Base-by-base conservation (phyloP, 2,329 filamentous ascomycete species). In the Dissoconium aciculare region DNA sequence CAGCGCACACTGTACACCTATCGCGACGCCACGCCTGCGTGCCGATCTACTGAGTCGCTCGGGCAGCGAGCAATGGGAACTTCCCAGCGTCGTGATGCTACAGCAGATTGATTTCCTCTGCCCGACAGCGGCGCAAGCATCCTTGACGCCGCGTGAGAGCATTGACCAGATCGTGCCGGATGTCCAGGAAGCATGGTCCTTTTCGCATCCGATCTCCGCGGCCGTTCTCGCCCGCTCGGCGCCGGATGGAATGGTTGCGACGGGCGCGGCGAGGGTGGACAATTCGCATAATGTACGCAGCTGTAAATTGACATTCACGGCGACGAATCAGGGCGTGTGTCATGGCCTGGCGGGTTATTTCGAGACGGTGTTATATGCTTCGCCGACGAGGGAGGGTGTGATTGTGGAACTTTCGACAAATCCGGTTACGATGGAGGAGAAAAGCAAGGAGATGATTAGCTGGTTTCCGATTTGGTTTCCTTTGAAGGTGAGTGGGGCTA, bases 391-490 rank as follows among this genome's bases (percentile, higher is more conserved):
- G 23, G 34, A 27, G 9, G 30, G 45, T 46, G 60, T 60, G 2
- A 74, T 72, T 44, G 71, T 94, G 4, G 87, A 95, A 60, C 67
- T 98, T 36, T 92, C 83, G 49, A 98, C 80, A 3, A 78, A 93
- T 47, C 91, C 89, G 0, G 79, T 92, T 41, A 81, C 78, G 16
- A 95, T 98, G 58, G 82, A 89, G 33, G 62, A 63, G 34, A 95
- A 95, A 69, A 93, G 84, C 64, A 79, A 78, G 51, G 85, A 91
- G 47, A 98, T 98, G 91, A 92, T 94, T 41, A 92, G 82, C 33
- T 98, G 89, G 89, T 98, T 98, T 54, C 89, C 89, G 1, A 95
- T 98, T 16, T 94, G 87, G 60, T 98, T 98, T 52, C 89, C 91
- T 0, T 60, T 98, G 10, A 92, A 89, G 73, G 84, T 85, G 63